Evolutionary conservation across 2,329 filamentous ascomycete species (phyloP), one percentile per base, ranked within the genome.

Genomic region (Fusarium solani-melongenae): DNA sequence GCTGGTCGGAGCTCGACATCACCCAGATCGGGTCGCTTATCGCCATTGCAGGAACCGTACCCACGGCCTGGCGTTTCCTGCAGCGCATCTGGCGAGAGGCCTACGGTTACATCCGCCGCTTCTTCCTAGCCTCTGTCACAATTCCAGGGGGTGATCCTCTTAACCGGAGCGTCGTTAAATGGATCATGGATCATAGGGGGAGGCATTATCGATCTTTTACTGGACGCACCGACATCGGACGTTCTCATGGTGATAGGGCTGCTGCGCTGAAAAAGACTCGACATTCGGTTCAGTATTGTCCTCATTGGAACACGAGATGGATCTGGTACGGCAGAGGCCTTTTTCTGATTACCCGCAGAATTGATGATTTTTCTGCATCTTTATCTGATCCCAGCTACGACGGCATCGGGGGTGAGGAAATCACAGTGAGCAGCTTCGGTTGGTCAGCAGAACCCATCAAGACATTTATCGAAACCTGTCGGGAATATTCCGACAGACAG

Each of bases 361-460:
- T 83, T 36, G 82, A 83, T 8, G 81, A 81, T 71, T 85, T 82
- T 51, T 78, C 78, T 36, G 76, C 81, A 9, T 76, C 51, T 61
- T 78, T 85, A 64, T 79, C 80, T 12, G 84, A 86, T 56, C 83
- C 84, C 9, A 81, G 78, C n/a, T 85, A 84, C 61, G 84, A 86
- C 46, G 86, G 86, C 9, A 79, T 85, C 20, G 84, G 84, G 5
- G 84, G 84, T 14, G 84, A 87, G 70, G 84, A 86, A 51, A 81
- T 87, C 39, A 85, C 82, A 1, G 77, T 88, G 33, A 87, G 85
- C 78, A 88, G 86, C 66, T 82, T 89, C 22, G 86, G 87, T 12
- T 84, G 86, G 66, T 89, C 88, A 1, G 86, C 85, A 0, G 82
- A 83, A 2, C 87, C 87, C 0, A 84, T 88, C 69, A 87, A 84